A percentile compares a stretch with the other conserved stretches of the same genome.
These are phyloP conservation scores for Fusarium zealandicum DNA, from an alignment of 2,329 filamentous ascomycete genomes.

Conservation along the genomic window DNA sequence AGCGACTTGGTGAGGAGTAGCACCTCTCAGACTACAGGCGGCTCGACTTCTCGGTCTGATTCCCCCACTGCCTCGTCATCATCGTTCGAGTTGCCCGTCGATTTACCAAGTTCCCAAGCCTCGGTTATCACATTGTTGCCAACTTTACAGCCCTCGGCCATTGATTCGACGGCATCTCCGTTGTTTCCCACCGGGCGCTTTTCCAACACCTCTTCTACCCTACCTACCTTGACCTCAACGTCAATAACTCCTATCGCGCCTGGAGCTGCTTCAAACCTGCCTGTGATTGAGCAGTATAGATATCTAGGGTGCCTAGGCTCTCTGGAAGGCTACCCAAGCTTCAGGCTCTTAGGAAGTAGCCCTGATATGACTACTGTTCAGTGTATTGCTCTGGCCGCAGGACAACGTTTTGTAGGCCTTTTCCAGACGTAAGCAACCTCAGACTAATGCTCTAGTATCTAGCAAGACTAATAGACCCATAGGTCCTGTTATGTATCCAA, in stretches of 20 bases:
- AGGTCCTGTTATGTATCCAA: conserved; percentile 28
- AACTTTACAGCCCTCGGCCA: background rate
- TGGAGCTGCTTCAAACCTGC: conserved; percentile 4
- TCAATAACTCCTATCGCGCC: background rate
- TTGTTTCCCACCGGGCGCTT: background rate
- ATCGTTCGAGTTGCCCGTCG: background rate
- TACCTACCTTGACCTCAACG: background rate
- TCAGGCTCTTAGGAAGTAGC: conserved; percentile 1
- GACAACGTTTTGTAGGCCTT: conserved; percentile 14
- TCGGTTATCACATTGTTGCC: background rate
- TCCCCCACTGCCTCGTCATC: background rate
- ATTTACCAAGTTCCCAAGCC: background rate
- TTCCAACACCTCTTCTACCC: background rate
- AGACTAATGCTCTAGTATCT: background rate
- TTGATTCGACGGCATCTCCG: no score
- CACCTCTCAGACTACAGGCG: background rate
- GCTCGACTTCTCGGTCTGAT: background rate
- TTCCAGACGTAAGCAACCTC: conserved; percentile 6
- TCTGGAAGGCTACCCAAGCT: conserved; percentile 21
- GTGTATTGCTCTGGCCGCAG: conserved; percentile 5
- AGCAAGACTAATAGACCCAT: background rate
- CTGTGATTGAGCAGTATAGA: conserved; percentile 8
- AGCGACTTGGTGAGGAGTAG: background rate
- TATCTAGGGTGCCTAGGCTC: conserved; percentile 25
- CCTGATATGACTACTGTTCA: conserved; percentile 19